phyloP scores from a whole-genome alignment of 768 basidiomycete species.

The Tricholomella constricta region DNA sequence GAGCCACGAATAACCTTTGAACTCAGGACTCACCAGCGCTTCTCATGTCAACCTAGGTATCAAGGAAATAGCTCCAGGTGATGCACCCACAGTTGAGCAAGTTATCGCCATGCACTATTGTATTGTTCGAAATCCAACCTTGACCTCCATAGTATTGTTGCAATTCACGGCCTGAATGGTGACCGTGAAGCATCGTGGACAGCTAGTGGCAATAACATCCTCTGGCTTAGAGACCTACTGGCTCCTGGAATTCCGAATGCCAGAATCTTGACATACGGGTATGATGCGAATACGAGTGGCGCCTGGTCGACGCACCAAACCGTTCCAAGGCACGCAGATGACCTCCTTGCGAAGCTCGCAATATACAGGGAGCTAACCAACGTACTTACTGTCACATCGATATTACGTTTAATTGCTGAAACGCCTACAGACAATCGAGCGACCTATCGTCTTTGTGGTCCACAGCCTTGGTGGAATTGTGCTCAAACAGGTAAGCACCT shows the following conservation, averaged over 20 bases:
- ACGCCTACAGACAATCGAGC: neutral
- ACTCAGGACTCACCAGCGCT: neutral
- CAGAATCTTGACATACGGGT: neutral
- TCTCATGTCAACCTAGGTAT: neutral
- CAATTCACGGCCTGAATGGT: neutral
- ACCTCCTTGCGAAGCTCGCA: neutral
- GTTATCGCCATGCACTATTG: neutral
- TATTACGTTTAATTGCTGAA: neutral
- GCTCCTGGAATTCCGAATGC: neutral
- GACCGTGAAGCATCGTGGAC: neutral
- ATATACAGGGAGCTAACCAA: neutral
- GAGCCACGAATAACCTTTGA: too few relatives aligned
- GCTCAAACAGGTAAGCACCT: neutral
- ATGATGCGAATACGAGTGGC: neutral
- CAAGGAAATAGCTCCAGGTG: neutral
- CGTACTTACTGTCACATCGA: neutral
- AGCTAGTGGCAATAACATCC: neutral
- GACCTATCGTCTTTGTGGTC: neutral
- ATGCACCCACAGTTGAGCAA: neutral
- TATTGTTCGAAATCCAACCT: neutral
- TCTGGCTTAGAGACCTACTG: neutral
- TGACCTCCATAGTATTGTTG: neutral
- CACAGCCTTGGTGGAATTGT: neutral
- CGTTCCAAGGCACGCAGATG: neutral
- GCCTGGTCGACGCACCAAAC: neutral